Evolutionary conservation across 305 asterid species (phyloP).

Genomic region (Solanum hybrid): DNA sequence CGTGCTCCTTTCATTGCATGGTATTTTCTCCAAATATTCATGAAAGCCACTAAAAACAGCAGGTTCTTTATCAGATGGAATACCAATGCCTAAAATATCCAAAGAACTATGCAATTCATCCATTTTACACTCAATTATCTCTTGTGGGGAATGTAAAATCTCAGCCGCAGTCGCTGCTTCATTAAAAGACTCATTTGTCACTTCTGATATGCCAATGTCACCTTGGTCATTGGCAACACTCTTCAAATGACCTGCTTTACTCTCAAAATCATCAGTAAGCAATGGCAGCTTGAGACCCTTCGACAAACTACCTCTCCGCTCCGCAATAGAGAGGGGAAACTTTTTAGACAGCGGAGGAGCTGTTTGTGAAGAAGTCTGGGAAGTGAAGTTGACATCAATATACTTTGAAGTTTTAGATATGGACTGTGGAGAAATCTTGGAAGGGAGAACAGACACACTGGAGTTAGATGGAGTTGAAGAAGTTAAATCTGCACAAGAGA

Average conservation of each 20-base stretch:
- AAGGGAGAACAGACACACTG: constrained; percentile 19
- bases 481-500: constrained; percentile 18
- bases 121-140: constrained; percentile 13
- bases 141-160: constrained; percentile 9
- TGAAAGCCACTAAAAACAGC: constrained; percentile 1
- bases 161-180: constrained; percentile 9
- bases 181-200: constrained; percentile 9
- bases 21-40: constrained; percentile 6
- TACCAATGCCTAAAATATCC: constrained; percentile 4
- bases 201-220: constrained; percentile 2
- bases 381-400: constrained; percentile 41
- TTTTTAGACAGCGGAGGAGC: constrained; percentile 19
- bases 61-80: constrained; percentile 11
- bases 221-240: constrained; percentile 8
- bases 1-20: constrained; percentile 13
- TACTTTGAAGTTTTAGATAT: constrained; percentile 36
- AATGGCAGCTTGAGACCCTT: constrained; percentile 28
- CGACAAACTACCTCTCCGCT: constrained; percentile 32
- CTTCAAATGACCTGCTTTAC: constrained; percentile 13
- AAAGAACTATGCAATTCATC: constrained; percentile 10
- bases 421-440: constrained; percentile 38
- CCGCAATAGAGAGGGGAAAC: constrained; percentile 32
- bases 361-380: constrained; percentile 28
- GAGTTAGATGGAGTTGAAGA: constrained; percentile 22
- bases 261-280: constrained; percentile 21